These are phyloP conservation scores for Cicer pinnatifidum DNA, from an alignment of 306 rosid species.

Conservation along the genomic window DNA sequence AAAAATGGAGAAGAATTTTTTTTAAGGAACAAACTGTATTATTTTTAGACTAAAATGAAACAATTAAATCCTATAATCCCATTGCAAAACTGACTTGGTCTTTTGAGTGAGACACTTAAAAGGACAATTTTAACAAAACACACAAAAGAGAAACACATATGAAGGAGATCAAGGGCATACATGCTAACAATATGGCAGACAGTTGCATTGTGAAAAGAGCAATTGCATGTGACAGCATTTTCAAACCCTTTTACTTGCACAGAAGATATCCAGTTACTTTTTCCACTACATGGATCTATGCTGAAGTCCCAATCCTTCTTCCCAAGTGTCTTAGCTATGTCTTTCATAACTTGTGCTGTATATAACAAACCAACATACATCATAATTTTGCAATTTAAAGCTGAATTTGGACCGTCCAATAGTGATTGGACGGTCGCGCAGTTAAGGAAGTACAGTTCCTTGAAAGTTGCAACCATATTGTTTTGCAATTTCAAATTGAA, in stretches of 20 bases:
- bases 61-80: no score
- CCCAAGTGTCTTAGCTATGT: conserved; percentile 39
- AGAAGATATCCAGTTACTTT: conserved; percentile 49
- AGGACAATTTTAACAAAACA: background rate
- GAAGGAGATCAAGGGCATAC: conserved; percentile 44
- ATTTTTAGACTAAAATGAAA: no score
- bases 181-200: conserved; percentile 67
- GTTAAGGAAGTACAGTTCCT: no score
- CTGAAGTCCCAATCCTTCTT: conserved; percentile 45
- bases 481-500: no score
- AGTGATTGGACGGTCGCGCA: no score
- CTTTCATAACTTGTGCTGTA: conserved; percentile 42
- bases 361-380: background rate
- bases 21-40: no score
- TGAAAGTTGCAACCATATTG: no score
- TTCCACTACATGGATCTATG: conserved; percentile 47
- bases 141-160: background rate
- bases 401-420: no score
- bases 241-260: conserved; percentile 21
- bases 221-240: conserved; percentile 55
- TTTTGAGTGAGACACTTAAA: background rate
- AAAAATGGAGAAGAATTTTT: no score
- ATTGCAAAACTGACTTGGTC: background rate
- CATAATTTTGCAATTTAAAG: background rate
- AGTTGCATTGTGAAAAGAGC: conserved; percentile 45